These are phyloP conservation scores for Vigna nakashimae DNA, from an alignment of 306 rosid genomes.

Conservation along the genomic window DNA sequence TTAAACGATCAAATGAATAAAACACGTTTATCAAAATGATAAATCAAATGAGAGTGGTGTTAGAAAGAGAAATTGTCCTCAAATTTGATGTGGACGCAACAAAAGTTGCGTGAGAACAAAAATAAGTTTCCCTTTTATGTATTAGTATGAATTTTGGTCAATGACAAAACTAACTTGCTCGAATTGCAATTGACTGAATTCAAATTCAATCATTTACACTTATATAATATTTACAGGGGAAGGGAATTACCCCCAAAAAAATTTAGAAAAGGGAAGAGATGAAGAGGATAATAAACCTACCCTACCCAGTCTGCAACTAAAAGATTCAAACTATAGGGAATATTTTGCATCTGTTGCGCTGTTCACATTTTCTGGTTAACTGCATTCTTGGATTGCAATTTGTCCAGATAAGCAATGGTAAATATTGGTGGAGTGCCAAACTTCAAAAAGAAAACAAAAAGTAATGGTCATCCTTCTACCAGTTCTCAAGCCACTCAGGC, in stretches of 20 bases:
- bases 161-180: slow-evolving; percentile 18
- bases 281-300: slow-evolving; percentile 45
- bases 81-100: not conserved
- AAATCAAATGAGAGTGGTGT: too few relatives aligned
- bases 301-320: slow-evolving; percentile 54
- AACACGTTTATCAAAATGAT: not conserved
- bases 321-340: slow-evolving; percentile 46
- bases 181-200: slow-evolving; percentile 45
- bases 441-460: slow-evolving; percentile 39
- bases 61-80: not conserved
- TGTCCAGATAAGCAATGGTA: slow-evolving; percentile 33
- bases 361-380: slow-evolving; percentile 33
- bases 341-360: slow-evolving; percentile 36
- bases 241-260: slow-evolving; percentile 35
- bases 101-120: not conserved
- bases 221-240: slow-evolving; percentile 57
- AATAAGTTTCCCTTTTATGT: not conserved
- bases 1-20: not conserved
- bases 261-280: slow-evolving; percentile 30
- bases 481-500: slow-evolving; percentile 92
- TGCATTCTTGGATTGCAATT: slow-evolving; percentile 42
- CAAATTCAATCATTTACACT: slow-evolving; percentile 52
- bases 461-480: slow-evolving; percentile 62
- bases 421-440: slow-evolving; percentile 41
- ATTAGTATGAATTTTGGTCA: slow-evolving; percentile 21